Conservation (phyloP, 106 monocot genomes). For the Dendrobium catenatum region DNA sequence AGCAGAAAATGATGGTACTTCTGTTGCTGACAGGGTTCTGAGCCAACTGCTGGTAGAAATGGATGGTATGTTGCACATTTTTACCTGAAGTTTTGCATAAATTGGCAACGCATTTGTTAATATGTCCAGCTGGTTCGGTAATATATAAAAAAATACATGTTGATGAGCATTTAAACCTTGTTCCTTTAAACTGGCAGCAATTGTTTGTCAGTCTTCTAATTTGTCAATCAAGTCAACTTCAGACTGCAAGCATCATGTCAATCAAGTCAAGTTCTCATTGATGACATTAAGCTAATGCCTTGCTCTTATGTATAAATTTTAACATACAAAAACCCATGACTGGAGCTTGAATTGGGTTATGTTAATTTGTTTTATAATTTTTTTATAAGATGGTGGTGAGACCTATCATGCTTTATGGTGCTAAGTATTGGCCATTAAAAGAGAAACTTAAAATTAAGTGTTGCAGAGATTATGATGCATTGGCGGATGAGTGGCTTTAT, state of each 20-base stretch:
- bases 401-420: too few relatives aligned
- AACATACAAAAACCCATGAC: background rate
- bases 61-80: slow-evolving; percentile 54
- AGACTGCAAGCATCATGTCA: too few relatives aligned
- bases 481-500: too few relatives aligned
- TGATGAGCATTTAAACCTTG: background rate
- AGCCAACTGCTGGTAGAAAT: slow-evolving; percentile 89
- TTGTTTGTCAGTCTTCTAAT: too few relatives aligned
- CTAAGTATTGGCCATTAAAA: too few relatives aligned
- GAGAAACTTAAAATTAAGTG: too few relatives aligned
- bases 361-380: background rate
- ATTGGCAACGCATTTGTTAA: background rate
- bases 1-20: slow-evolving; percentile 68
- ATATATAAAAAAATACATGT: background rate
- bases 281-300: background rate
- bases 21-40: slow-evolving; percentile 82
- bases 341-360: background rate
- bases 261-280: background rate
- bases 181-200: background rate
- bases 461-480: too few relatives aligned
- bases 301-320: background rate
- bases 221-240: too few relatives aligned
- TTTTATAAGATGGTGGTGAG: background rate
- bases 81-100: background rate
- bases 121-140: background rate